These are phyloP conservation scores for Pyrenula aspistea DNA, from an alignment of 495 filamentous ascomycete species.

Conservation along the genomic window DNA sequence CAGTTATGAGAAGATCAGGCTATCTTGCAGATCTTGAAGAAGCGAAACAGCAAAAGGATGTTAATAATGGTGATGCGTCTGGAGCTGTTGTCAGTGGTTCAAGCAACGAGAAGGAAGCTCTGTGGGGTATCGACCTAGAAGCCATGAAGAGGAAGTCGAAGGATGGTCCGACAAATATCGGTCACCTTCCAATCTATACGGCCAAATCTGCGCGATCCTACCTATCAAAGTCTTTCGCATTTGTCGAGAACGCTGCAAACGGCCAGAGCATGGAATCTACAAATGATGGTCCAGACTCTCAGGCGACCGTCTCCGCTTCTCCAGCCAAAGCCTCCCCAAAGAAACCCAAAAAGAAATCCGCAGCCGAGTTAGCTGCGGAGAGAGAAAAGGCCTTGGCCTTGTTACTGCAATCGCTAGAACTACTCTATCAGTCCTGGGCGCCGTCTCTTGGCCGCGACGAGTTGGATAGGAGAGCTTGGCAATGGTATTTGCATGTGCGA, in stretches of 20 bases:
- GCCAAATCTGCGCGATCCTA: constrained; percentile 44
- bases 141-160: constrained; percentile 34
- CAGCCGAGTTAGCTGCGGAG: constrained; percentile 30
- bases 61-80: constrained; percentile 6
- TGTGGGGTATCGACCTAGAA: constrained; percentile 76
- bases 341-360: constrained; percentile 4
- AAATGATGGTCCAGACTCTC: constrained; percentile 4
- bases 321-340: neutral
- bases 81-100: constrained; percentile 3
- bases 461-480: constrained; percentile 63
- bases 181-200: constrained; percentile 48
- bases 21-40: constrained; percentile 47
- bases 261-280: neutral
- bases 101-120: constrained; percentile 30
- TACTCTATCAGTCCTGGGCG: constrained; percentile 61
- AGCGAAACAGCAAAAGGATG: constrained; percentile 4
- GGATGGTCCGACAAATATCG: constrained; percentile 8
- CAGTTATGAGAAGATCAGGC: constrained; percentile 62
- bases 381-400: constrained; percentile 55
- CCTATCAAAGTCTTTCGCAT: constrained; percentile 21
- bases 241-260: neutral
- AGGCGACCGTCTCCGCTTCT: neutral
- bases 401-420: constrained; percentile 52
- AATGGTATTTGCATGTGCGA: constrained; percentile 65
- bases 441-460: constrained; percentile 42